Percentiles rank a stretch among this genome's conserved stretches.
Conservation (phyloP, 495 filamentous ascomycete species). For the Niebla homalea region DNA sequence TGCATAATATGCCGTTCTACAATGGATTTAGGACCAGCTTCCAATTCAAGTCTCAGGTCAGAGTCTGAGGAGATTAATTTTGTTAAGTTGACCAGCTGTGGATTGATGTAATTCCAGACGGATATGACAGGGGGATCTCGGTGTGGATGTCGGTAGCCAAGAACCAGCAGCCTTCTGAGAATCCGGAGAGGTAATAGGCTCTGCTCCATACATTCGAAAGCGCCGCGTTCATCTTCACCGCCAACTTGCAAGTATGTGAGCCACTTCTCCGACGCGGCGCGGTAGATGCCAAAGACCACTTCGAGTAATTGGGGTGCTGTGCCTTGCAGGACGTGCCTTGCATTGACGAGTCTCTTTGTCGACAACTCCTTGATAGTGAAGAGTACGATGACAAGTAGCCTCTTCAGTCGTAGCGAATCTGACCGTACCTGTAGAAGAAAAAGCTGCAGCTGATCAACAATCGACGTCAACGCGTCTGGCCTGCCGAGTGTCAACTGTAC, state of each 20-base stretch:
- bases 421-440: constrained; percentile 5
- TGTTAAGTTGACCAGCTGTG: constrained; percentile 60
- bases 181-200: constrained; percentile 68
- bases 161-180: constrained; percentile 62
- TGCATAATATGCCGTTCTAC: constrained; percentile 71
- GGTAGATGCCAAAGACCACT: constrained; percentile 62
- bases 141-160: constrained; percentile 75
- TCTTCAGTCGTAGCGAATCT: constrained; percentile 8
- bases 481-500: not conserved
- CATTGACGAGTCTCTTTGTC: constrained; percentile 58
- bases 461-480: constrained; percentile 4
- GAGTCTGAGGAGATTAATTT: constrained; percentile 14
- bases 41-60: constrained; percentile 3
- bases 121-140: constrained; percentile 56
- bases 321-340: constrained; percentile 56
- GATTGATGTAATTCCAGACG: constrained; percentile 60
- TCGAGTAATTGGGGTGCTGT: constrained; percentile 70
- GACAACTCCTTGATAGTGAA: constrained; percentile 83
- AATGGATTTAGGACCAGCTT: constrained; percentile 6
- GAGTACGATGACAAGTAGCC: constrained; percentile 63
- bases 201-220: constrained; percentile 52
- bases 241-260: constrained; percentile 41
- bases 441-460: not conserved
- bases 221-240: constrained; percentile 41
- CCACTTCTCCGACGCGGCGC: constrained; percentile 62